Evolutionary conservation across 1,284 basidiomycete genomes (phyloP).

Genomic region (Mycena citricolor): DNA sequence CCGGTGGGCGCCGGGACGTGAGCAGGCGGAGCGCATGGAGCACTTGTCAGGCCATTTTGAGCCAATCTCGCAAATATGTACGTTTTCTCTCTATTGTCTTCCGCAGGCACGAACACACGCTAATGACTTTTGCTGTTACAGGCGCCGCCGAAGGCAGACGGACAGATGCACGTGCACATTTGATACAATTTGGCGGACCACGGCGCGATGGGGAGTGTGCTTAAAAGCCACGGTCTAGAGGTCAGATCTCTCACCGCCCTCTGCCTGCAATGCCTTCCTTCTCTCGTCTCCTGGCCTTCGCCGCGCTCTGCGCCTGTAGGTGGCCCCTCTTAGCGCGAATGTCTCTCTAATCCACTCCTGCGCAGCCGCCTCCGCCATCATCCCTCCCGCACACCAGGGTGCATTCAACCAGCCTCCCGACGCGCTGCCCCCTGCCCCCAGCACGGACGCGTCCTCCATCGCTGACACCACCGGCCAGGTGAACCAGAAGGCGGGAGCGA

Average conservation of each 20-base stretch:
- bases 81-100: no score
- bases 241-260: neutral
- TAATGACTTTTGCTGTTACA: no score
- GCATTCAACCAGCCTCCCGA: slow-evolving; percentile 11
- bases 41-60: no score
- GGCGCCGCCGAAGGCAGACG: no score
- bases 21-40: no score
- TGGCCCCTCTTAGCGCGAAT: neutral
- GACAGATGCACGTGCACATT: no score
- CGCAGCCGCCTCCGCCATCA: slow-evolving; percentile 16
- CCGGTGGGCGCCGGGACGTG: no score
- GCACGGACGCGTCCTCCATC: slow-evolving; percentile 37
- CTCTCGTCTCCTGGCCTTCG: slow-evolving; percentile 17
- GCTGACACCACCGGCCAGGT: slow-evolving; percentile 34
- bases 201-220: no score
- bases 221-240: no score
- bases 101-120: no score
- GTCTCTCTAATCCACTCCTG: neutral
- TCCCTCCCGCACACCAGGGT: slow-evolving; percentile 23
- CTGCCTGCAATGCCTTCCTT: slow-evolving; percentile 20
- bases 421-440: slow-evolving; percentile 11
- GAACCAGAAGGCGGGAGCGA: slow-evolving; percentile 38
- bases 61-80: no score
- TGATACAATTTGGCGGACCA: no score
- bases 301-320: slow-evolving; percentile 16